These are phyloP conservation scores for Sarocladiaceae sp. DNA, from an alignment of 2,329 filamentous ascomycete genomes.

Conservation along the genomic window DNA sequence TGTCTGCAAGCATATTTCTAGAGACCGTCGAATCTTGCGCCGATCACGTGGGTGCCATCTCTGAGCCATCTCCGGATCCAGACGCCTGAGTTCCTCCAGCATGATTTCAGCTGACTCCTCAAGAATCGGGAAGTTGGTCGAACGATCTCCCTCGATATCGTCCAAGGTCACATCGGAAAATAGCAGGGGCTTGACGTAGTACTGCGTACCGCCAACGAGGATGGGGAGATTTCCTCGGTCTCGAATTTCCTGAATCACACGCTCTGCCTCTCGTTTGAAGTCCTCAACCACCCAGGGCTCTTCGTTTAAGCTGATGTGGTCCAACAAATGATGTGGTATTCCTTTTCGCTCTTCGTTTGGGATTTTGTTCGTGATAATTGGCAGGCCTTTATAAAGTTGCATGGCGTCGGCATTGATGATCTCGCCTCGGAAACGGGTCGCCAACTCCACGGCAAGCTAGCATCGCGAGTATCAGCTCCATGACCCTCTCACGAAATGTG, in stretches of 20 bases:
- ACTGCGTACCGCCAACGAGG: slow-evolving; percentile 90
- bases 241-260: slow-evolving; percentile 73
- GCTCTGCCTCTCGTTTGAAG: slow-evolving; percentile 67
- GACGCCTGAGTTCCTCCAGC: slow-evolving; percentile 65
- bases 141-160: slow-evolving; percentile 30
- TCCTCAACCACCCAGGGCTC: slow-evolving; percentile 78
- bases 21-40: slow-evolving; percentile 82
- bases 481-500: not conserved
- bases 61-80: slow-evolving; percentile 85
- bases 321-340: slow-evolving; percentile 84
- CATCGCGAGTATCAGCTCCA: not conserved
- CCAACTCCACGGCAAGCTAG: slow-evolving; percentile 85
- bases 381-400: slow-evolving; percentile 90
- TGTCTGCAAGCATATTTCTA: slow-evolving; percentile 85
- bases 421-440: slow-evolving; percentile 79
- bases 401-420: slow-evolving; percentile 97
- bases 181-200: slow-evolving; percentile 86
- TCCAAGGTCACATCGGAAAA: slow-evolving; percentile 62
- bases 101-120: slow-evolving; percentile 68
- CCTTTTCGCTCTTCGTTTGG: slow-evolving; percentile 68
- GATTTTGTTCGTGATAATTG: slow-evolving; percentile 95
- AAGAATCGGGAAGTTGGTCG: slow-evolving; percentile 62
- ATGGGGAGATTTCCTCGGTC: slow-evolving; percentile 78
- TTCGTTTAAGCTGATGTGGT: slow-evolving; percentile 69
- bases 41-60: slow-evolving; percentile 93